Conservation (phyloP, 352 stramenopile species). For the Globisporangium radiosum region DNA sequence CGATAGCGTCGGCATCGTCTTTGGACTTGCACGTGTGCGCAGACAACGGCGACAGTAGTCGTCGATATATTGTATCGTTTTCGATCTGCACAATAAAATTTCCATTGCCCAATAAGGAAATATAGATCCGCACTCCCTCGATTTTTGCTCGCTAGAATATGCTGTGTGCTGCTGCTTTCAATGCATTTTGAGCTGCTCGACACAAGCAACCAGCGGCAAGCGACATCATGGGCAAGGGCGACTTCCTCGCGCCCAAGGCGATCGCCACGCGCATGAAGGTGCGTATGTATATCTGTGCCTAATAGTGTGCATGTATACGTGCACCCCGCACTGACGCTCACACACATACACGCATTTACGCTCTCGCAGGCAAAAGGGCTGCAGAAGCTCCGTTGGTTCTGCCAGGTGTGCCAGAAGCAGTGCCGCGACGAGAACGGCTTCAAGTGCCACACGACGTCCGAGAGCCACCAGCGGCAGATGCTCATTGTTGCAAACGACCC, state of each 20-base stretch:
- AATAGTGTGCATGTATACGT: neutral
- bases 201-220: neutral
- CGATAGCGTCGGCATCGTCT: too few relatives aligned
- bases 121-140: too few relatives aligned
- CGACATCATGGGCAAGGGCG: constrained; percentile 65
- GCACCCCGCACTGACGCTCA: neutral
- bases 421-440: constrained; percentile 99
- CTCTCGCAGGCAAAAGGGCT: constrained; percentile 89
- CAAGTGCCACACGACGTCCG: constrained; percentile 97
- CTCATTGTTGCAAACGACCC: constrained; percentile 96
- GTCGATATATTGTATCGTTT: too few relatives aligned
- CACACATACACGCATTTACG: neutral
- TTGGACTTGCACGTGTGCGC: too few relatives aligned
- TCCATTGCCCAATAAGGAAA: too few relatives aligned
- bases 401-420: constrained; percentile 99
- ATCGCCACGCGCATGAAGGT: constrained; percentile 87
- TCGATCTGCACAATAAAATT: too few relatives aligned
- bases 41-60: too few relatives aligned
- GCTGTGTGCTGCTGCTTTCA: too few relatives aligned
- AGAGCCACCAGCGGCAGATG: constrained; percentile 98
- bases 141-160: too few relatives aligned
- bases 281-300: neutral
- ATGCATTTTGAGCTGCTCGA: too few relatives aligned
- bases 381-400: constrained; percentile 98
- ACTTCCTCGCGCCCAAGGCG: constrained; percentile 83